These are phyloP conservation scores for Cyclostephanos invisitatus DNA, from an alignment of 108 stramenopile species.

Conservation along the genomic window DNA sequence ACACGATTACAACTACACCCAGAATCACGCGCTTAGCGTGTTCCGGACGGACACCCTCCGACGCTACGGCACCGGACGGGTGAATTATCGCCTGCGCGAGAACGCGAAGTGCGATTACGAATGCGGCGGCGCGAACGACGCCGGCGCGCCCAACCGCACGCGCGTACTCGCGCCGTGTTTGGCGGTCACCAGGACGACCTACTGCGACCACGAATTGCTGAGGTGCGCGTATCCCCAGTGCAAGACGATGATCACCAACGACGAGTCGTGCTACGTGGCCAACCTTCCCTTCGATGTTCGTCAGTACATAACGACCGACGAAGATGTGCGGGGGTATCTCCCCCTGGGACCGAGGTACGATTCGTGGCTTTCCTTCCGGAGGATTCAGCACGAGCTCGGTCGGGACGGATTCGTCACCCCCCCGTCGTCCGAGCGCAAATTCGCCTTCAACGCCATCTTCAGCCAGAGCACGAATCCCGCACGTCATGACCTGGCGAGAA, in stretches of 20 bases:
- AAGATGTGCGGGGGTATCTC: constrained; percentile 11
- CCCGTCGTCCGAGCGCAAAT: constrained; percentile 18
- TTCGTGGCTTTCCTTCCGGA: constrained; percentile 21
- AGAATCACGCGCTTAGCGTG: not conserved
- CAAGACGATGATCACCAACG: constrained; percentile 11
- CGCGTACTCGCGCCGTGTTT: not conserved
- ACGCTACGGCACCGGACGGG: constrained; percentile 2
- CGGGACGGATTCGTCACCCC: not conserved
- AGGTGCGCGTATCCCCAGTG: constrained; percentile 6
- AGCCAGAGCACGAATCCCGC: constrained; percentile 22
- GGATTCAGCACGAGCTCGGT: not conserved
- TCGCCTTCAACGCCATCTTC: constrained; percentile 42
- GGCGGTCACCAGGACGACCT: not conserved
- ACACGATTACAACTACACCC: not conserved
- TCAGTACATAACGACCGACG: constrained; percentile 19
- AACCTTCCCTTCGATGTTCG: constrained; percentile 14
- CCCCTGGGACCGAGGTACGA: constrained; percentile 39
- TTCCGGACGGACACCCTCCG: constrained; percentile 7
- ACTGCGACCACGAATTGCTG: not conserved
- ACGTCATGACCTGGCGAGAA: constrained; percentile 14
- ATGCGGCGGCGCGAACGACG: not conserved
- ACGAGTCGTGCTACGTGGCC: not conserved
- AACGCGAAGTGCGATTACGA: not conserved
- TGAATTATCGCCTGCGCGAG: not conserved
- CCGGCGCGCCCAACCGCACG: no score